A percentile compares a stretch with the other conserved stretches of the same genome.
Evolutionary conservation across 139 green algal species (phyloP).

Genomic region (Chlamydomonas incerta): DNA sequence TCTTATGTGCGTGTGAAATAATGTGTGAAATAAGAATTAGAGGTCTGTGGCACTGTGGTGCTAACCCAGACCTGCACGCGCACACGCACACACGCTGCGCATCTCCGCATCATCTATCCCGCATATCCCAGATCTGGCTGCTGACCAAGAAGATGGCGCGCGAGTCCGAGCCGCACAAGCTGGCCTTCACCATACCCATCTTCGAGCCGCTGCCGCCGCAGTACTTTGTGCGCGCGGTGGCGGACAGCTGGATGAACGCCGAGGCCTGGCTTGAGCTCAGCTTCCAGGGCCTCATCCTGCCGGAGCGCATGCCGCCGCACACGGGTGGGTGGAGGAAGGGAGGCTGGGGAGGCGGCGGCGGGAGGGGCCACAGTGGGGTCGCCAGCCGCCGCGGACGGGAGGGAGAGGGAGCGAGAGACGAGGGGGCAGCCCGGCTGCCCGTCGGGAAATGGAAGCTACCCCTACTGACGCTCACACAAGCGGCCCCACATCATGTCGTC

Average conservation of each 20-base stretch:
- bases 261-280: constrained; percentile 75
- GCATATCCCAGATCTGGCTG: constrained; percentile 91
- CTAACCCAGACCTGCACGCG: no score
- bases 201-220: constrained; percentile 91
- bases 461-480: no score
- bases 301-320: constrained; percentile 69
- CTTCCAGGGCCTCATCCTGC: constrained; percentile 86
- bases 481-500: no score
- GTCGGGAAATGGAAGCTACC: no score
- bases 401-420: no score
- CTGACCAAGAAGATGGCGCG: constrained; percentile 90
- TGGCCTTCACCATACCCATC: constrained; percentile 97
- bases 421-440: no score
- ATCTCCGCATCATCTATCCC: no score
- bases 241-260: constrained; percentile 80
- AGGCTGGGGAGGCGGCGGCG: neutral
- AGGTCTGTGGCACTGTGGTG: no score
- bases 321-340: constrained; percentile 17
- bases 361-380: neutral
- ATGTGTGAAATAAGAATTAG: neutral
- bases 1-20: no score
- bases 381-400: no score
- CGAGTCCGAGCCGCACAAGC: constrained; percentile 67
- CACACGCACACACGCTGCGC: no score
- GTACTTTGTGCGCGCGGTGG: constrained; percentile 82